Base-by-base conservation (phyloP, 139 green algal species). In the Nannochloris sp. region DNA sequence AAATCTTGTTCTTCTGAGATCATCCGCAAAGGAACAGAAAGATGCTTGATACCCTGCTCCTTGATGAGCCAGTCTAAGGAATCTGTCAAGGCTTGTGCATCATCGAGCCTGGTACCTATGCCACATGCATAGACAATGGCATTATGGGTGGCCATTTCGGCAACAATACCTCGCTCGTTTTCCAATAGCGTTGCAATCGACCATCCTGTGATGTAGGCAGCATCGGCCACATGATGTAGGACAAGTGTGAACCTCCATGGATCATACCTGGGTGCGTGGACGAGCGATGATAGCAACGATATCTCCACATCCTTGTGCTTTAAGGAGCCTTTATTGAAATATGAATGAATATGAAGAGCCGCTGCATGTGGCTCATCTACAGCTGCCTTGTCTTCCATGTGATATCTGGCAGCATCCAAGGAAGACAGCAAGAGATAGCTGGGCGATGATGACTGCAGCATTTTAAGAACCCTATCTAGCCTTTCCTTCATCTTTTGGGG, bases 381-480 rank as follows among this genome's bases (percentile, higher is more conserved):
- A 4, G 64, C 54, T 4, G 48, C 64, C 0, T 66, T 60, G n/a
- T 72, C 37, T 29, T 51, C 25, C 15, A 77, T 71, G 44, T 76
- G 64, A 1, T 55, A 65, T 4, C 71, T 59, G n/a, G 92, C 92
- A 1, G 83, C 87, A 57, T 97, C 91, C 37, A 97, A 71, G 0
- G 89, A 97, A 3, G 83, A 76, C 75, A 98, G 73, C 18, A 97
- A 73, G 19, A 97, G 46, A 73, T 97, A 97, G 72, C 76, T 92
- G 7, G 91, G 92, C 51, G 70, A 84, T 27, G 85, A 87, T 24
- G 73, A 78, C 75, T 92, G 85, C 60, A 87, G 60, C 44, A 77
- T 62, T 54, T 74, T 64, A n/a, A 88, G 70, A 3, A 72, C 70
- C 4, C 66, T 34, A n/a, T 56, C 27, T 21, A 72, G 7, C 15